Evolutionary conservation across 164 flowering plant species (phyloP), one percentile per base, ranked within the genome.

Genomic region (Macadamia integrifolia): DNA sequence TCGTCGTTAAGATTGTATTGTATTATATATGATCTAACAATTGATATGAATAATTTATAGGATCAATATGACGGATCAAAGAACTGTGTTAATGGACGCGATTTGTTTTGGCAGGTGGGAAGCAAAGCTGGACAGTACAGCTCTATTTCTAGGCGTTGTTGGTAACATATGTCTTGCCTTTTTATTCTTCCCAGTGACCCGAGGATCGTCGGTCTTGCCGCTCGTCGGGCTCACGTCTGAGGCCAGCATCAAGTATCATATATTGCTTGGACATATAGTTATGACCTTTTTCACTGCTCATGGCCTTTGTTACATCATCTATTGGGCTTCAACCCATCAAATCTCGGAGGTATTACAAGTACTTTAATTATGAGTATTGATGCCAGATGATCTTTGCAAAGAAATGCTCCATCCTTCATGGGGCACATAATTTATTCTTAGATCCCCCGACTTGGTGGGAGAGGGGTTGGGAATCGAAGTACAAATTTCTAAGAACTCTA

Each of bases 111-210:
- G 66, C 72, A 90, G 96, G 72, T 92, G 94, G 96, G 76, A 84
- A 73, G 71, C 66, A 0, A 84, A 78, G 65, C 57, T 90, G 72
- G 78, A 79, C 0, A 68, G 57, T 30, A 75, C 71, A 59, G 87
- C 74, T 6, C 55, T 83, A 52, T 66, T 75, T 66, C 40, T 90
- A 12, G 94, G 94, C 0, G 61, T 86, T 1, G 81, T 88, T 23
- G 98, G 98, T n/a, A 87, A 88, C 74, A 74, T 90, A 63, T 70
- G 81, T 44, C 70, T 86, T 1, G 76, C 89, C 1, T 83, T 90
- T 67, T 80, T 90, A 35, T 92, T 92, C 76, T 88, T 81, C 46
- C 98, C 98, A 53, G 96, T 90, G 69, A 65, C 87, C 0, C 74
- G 98, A 35, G 90, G 85, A 2, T 90, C 98, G 13, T 85, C 94